phyloP scores from a whole-genome alignment of 1,139 yeast species.

The Protomyces arabidopsidicola region DNA sequence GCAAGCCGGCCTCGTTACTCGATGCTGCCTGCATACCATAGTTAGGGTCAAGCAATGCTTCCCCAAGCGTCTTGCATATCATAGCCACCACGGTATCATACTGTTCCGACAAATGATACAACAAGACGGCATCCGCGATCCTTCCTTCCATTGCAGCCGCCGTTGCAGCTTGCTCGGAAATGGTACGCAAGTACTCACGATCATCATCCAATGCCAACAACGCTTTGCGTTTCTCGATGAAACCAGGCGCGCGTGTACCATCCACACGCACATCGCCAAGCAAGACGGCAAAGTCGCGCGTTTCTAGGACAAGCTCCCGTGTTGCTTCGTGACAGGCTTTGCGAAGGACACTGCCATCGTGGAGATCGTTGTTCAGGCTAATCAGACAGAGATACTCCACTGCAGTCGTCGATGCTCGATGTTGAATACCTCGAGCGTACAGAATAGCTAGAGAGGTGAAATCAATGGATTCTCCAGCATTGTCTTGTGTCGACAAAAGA shows the following conservation, averaged over 20 bases:
- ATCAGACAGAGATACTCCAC: constrained; percentile 78
- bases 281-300: constrained; percentile 74
- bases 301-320: constrained; percentile 76
- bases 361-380: constrained; percentile 45
- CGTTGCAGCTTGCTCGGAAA: constrained; percentile 78
- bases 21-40: constrained; percentile 32
- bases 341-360: constrained; percentile 42
- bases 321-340: constrained; percentile 71
- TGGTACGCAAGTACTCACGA: constrained; percentile 55
- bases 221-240: constrained; percentile 72
- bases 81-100: constrained; percentile 76
- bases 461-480: constrained; percentile 34
- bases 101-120: constrained; percentile 85
- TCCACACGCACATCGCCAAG: constrained; percentile 74
- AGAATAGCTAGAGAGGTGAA: constrained; percentile 43
- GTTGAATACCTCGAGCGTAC: constrained; percentile 72
- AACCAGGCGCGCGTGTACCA: constrained; percentile 78
- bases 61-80: constrained; percentile 74
- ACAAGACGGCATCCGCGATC: constrained; percentile 72
- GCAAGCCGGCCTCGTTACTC: constrained; percentile 35
- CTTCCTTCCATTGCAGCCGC: constrained; percentile 92
- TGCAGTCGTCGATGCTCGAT: constrained; percentile 83
- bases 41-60: constrained; percentile 46
- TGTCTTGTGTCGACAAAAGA: not conserved
- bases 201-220: constrained; percentile 58